These are phyloP conservation scores for Lablab purpureus DNA, from an alignment of 306 rosid genomes.

Conservation along the genomic window DNA sequence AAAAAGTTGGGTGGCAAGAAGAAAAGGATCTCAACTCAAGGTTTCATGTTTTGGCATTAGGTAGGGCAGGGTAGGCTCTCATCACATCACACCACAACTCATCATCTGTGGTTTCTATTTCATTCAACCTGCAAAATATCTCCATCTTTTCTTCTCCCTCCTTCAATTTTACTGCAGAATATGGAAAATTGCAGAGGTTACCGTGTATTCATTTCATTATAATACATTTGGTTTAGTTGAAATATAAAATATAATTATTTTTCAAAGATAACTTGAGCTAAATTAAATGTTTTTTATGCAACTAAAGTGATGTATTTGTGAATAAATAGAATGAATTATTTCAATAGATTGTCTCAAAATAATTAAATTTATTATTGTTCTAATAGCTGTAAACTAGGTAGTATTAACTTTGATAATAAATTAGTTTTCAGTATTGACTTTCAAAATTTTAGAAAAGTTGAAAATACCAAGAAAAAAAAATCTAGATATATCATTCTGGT, in stretches of 20 bases:
- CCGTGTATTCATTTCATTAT: background rate
- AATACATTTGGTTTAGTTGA: too few relatives aligned
- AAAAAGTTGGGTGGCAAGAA: slow-evolving; percentile 56
- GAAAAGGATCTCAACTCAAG: slow-evolving; percentile 30
- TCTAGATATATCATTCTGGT: background rate
- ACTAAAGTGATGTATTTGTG: too few relatives aligned
- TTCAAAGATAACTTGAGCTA: too few relatives aligned
- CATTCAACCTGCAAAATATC: slow-evolving; percentile 63
- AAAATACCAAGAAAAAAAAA: background rate
- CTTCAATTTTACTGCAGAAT: background rate
- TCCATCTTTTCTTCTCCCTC: slow-evolving; percentile 23
- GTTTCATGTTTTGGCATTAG: slow-evolving; percentile 48
- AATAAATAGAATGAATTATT: too few relatives aligned
- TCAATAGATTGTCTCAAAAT: too few relatives aligned
- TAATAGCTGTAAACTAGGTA: too few relatives aligned
- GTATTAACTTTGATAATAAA: background rate
- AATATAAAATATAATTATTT: too few relatives aligned
- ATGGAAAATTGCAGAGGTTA: background rate
- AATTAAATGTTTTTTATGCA: too few relatives aligned
- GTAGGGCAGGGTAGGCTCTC: slow-evolving; percentile 41
- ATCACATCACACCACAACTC: slow-evolving; percentile 61
- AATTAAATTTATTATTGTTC: too few relatives aligned
- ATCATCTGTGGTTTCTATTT: slow-evolving; percentile 57
- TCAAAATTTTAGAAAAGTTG: background rate
- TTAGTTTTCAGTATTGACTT: background rate